These are phyloP conservation scores for Phytopythium mirpurense DNA, from an alignment of 352 stramenopile species.

Conservation along the genomic window DNA sequence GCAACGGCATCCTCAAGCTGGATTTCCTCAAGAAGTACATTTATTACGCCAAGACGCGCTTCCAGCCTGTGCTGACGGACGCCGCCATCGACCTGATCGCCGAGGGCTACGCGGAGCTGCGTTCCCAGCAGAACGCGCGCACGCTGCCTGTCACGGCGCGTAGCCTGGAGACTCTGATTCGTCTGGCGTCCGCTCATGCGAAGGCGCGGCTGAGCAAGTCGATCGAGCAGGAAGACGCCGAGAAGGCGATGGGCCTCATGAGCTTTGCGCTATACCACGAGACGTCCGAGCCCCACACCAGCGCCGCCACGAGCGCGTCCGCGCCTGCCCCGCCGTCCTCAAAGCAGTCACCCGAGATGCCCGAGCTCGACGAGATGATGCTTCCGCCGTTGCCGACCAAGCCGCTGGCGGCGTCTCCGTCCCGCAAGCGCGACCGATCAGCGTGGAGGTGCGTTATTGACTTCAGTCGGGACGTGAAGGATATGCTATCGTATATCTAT, in stretches of 20 bases:
- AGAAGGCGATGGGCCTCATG: conserved; percentile 94
- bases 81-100: conserved; percentile 93
- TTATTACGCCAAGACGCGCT: conserved; percentile 97
- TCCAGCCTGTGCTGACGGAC: conserved; percentile 83
- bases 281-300: conserved; percentile 38
- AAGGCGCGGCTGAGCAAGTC: conserved; percentile 92
- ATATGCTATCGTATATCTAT: conserved; percentile 1
- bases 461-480: background rate
- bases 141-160: conserved; percentile 96
- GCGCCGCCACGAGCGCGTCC: conserved; percentile 9
- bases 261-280: conserved; percentile 99
- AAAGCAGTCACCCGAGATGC: conserved; percentile 15
- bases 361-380: conserved; percentile 13
- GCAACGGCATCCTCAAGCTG: conserved; percentile 87
- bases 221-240: conserved; percentile 79
- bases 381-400: conserved; percentile 16
- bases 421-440: conserved; percentile 61
- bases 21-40: conserved; percentile 99
- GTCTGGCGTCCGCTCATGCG: conserved; percentile 96
- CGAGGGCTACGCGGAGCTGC: conserved; percentile 96
- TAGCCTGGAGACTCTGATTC: conserved; percentile 99
- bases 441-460: conserved; percentile 48
- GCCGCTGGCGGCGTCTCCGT: conserved; percentile 18
- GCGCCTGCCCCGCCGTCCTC: conserved; percentile 3
- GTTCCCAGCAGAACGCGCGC: conserved; percentile 91